phyloP scores from a whole-genome alignment of 139 green algal genomes.

The Chlorella sorokiniana region DNA sequence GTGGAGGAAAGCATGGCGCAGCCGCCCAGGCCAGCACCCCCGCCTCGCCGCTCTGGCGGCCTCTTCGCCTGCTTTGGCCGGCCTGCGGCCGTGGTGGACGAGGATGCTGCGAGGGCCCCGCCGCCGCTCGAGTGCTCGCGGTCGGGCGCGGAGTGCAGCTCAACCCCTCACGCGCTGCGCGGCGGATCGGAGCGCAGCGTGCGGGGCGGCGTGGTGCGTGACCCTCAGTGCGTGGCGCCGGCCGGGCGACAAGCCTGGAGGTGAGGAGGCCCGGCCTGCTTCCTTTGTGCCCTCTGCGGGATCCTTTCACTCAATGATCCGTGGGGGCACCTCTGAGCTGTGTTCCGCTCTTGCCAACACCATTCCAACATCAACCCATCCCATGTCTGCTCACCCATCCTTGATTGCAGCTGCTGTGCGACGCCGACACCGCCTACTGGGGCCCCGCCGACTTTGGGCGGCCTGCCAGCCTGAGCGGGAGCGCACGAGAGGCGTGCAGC shows the following conservation, averaged over 20 bases:
- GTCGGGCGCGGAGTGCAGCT: not conserved
- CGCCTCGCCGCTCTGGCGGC: not conserved
- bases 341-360: not conserved
- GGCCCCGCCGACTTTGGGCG: not conserved
- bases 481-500: no score
- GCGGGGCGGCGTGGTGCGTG: not conserved
- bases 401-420: not conserved
- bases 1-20: not conserved
- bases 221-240: not conserved
- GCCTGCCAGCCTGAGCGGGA: conserved; percentile 10
- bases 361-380: not conserved
- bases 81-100: not conserved
- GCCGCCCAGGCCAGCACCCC: not conserved
- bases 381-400: not conserved
- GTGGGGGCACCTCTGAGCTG: not conserved
- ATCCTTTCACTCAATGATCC: no score
- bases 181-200: conserved; percentile 13
- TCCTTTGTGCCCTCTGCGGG: not conserved
- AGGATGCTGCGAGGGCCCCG: not conserved
- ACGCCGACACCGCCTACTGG: conserved; percentile 1
- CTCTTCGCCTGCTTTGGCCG: conserved; percentile 22
- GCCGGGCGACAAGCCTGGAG: not conserved
- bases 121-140: not conserved
- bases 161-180: not conserved
- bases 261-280: not conserved